A percentile compares a stretch with the other conserved stretches of the same genome.
Evolutionary conservation across 2,329 filamentous ascomycete genomes (phyloP).

Genomic region (Venturia effusa): DNA sequence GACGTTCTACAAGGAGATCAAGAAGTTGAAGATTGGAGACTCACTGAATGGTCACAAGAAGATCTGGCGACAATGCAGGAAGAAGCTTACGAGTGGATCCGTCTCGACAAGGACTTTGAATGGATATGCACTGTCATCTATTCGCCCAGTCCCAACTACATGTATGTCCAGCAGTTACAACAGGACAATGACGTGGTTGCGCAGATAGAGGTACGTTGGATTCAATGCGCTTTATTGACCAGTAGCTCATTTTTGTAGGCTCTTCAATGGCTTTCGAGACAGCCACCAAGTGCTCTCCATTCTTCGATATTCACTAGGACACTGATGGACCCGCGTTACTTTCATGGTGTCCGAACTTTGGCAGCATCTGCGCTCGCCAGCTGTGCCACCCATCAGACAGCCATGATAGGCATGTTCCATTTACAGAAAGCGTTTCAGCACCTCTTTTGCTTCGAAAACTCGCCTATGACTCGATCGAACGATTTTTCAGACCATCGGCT

Average conservation of each 20-base stretch:
- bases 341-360: slow-evolving; percentile 80
- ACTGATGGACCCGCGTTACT: slow-evolving; percentile 84
- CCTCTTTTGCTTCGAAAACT: slow-evolving; percentile 74
- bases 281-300: slow-evolving; percentile 64
- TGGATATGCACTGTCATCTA: slow-evolving; percentile 83
- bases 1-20: slow-evolving; percentile 78
- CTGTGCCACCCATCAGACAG: slow-evolving; percentile 59
- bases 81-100: slow-evolving; percentile 97
- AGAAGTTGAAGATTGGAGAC: slow-evolving; percentile 71
- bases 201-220: slow-evolving; percentile 45
- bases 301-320: slow-evolving; percentile 86
- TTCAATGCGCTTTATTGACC: slow-evolving; percentile 7
- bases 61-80: slow-evolving; percentile 87
- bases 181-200: slow-evolving; percentile 95
- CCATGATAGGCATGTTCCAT: slow-evolving; percentile 73
- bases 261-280: slow-evolving; percentile 60
- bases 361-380: slow-evolving; percentile 69
- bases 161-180: slow-evolving; percentile 95
- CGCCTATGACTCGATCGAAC: slow-evolving; percentile 73
- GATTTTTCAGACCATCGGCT: slow-evolving; percentile 80
- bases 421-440: slow-evolving; percentile 77
- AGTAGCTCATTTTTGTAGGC: slow-evolving; percentile 33
- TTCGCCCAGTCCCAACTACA: slow-evolving; percentile 77
- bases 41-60: slow-evolving; percentile 81
- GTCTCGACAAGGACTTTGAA: slow-evolving; percentile 95